Evolutionary conservation across 202 grass and related monocot genomes (phyloP).

Genomic region (Brachypodium distachyon): DNA sequence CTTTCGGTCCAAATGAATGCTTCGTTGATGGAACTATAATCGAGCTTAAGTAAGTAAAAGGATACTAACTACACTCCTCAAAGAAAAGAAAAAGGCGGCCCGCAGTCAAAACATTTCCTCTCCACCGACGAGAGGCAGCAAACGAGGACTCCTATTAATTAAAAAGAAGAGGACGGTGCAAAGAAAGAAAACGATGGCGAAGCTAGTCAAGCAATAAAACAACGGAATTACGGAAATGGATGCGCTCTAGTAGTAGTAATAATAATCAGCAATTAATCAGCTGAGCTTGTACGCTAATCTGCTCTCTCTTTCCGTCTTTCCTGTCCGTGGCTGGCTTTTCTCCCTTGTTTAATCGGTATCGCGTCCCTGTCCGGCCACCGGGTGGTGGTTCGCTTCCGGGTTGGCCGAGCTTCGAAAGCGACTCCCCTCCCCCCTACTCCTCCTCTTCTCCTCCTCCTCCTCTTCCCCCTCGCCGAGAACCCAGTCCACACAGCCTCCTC

Average conservation of each 20-base stretch:
- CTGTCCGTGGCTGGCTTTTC: neutral
- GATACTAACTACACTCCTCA: no score
- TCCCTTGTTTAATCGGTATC: conserved; percentile 36
- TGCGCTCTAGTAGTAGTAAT: neutral
- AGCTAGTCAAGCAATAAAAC: neutral
- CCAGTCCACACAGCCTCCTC: neutral
- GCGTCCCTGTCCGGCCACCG: conserved; percentile 46
- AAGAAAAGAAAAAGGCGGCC: no score
- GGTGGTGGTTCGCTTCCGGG: conserved; percentile 49
- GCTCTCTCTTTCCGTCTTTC: neutral
- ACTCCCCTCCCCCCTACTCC: conserved; percentile 13
- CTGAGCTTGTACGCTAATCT: conserved; percentile 15
- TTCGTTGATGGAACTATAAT: no score
- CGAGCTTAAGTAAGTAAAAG: no score
- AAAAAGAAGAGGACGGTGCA: neutral
- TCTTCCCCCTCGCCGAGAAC: neutral
- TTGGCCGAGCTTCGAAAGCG: conserved; percentile 42
- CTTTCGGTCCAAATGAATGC: no score
- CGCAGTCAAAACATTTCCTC: no score
- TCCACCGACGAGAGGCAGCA: conserved; percentile 4
- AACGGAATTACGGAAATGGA: neutral
- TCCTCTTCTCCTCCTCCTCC: neutral
- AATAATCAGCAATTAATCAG: neutral
- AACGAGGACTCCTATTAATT: neutral
- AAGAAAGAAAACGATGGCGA: neutral